Evolutionary conservation across 2,329 filamentous ascomycete species (phyloP).

Genomic region (Venturia carpophila): DNA sequence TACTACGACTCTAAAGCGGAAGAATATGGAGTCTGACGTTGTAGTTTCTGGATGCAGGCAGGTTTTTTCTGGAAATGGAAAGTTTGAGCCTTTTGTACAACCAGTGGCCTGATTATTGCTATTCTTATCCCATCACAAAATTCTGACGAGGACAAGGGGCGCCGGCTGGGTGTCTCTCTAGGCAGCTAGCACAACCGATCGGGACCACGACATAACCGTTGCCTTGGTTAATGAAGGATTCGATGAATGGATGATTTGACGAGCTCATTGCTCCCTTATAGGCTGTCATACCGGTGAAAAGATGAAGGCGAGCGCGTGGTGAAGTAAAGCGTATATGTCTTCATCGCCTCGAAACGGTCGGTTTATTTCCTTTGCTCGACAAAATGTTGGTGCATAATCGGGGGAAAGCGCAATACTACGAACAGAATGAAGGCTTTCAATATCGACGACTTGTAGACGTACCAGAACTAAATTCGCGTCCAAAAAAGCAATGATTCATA

Average conservation of each 20-base stretch:
- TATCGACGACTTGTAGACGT: not conserved
- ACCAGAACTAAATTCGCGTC: not conserved
- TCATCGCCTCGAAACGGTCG: not conserved
- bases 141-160: not conserved
- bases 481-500: not conserved
- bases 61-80: not conserved
- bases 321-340: not conserved
- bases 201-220: too few species aligned
- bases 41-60: not conserved
- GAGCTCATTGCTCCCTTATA: not conserved
- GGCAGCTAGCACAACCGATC: not conserved
- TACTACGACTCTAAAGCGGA: slow-evolving; percentile 18
- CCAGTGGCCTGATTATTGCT: not conserved
- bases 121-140: not conserved
- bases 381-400: not conserved
- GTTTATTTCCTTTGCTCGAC: not conserved
- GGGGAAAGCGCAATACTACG: not conserved
- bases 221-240: not conserved
- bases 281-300: not conserved
- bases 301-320: not conserved
- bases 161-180: not conserved
- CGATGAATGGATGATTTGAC: not conserved
- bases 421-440: not conserved
- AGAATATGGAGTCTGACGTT: slow-evolving; percentile 16
- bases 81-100: not conserved